Evolutionary conservation across 2,329 filamentous ascomycete species (phyloP), one percentile per base, ranked within the genome.

Genomic region (Pseudogymnoascus sp.): DNA sequence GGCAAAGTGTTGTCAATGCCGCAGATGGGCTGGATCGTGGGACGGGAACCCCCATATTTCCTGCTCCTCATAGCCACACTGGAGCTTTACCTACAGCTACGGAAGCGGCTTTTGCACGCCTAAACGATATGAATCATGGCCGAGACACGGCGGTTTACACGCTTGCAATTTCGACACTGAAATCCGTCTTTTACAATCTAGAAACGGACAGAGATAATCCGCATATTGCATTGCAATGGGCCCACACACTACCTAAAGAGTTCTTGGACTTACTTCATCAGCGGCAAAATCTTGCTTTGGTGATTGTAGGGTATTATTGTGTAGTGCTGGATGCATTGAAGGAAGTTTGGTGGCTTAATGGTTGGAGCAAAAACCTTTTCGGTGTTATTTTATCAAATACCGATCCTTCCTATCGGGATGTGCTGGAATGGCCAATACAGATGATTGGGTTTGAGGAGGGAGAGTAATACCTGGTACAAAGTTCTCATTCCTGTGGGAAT

Each of bases 251-350:
- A 18, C 60, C 62, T 2, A 62, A 62, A 21, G 38, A 63, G 21
- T 66, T 65, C 53, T n/a, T 65, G 16, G 14, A 16, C 12, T 43
- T 66, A 38, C 23, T 65, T 14, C 60, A 18, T 5, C 36, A 64
- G 40, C 28, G 62, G 37, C 34, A 56, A n/a, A 63, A 12, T 18
- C 11, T 66, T 38, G 65, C 64, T 3, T 36, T 66, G 23, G 34
- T 66, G 14, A 38, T 66, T 59, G 23, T 63, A 16, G 62, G 25
- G 3, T 46, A 65, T 64, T 66, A 64, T 43, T 65, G 65, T 60
- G 43, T 65, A 12, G 59, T 63, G 8, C 23, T 66, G 43, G 28
- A 65, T 18, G 37, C 37, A 21, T 46, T 38, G 9, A 63, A 63
- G 23, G 21, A 49, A 11, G 46, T 66, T 12, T 66, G 65, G 64